Base-by-base conservation (phyloP, 148 eudicot species). In the Pharnaceum exiguum region DNA sequence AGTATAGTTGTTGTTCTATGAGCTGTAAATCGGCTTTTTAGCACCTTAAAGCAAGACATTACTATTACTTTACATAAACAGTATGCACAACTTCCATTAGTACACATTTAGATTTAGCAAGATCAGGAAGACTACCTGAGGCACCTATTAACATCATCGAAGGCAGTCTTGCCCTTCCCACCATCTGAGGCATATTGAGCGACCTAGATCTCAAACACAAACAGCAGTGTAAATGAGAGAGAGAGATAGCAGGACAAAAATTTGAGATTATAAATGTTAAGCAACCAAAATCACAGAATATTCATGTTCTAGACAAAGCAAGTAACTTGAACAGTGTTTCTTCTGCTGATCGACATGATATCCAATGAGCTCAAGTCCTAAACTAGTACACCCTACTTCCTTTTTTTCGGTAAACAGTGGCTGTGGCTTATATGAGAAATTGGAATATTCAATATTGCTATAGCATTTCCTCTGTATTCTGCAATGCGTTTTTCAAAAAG, bases 101-200 rank as follows among this genome's bases (percentile, higher is more conserved):
- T 16, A 22, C 29, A 26, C 44, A 42, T 11, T 10, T 48, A 37
- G 23, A 27, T 17, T 10, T 19, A 23, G 5, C 23, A 37, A n/a
- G 43, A 39, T 18, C 25, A 48, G 8, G 47, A 37, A 18, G 28
- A 50, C 22, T 78, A 91, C 96, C 96, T 79, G 58, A 91, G 76
- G 71, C 98, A 91, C 35, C 73, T 80, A 74, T 91, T 96, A 51
- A 88, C 98, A 65, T 73, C 68, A 19, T 67, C 76, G 55, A 51
- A 75, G 22, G 98, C 98, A 72, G 68, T 49, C 74, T 91, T 77
- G 10, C 83, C 84, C 59, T 72, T 79, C 23, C 88, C 95, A 59
- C 43, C 76, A 39, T 85, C 90, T 68, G 82, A 72, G 54, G 98
- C 98, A 67, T 91, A 91, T 66, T 91, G 79, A 65, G 98, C 98